Conservation (phyloP, 176 grass and related monocot genomes). For the Rhynchospora tenuis region DNA sequence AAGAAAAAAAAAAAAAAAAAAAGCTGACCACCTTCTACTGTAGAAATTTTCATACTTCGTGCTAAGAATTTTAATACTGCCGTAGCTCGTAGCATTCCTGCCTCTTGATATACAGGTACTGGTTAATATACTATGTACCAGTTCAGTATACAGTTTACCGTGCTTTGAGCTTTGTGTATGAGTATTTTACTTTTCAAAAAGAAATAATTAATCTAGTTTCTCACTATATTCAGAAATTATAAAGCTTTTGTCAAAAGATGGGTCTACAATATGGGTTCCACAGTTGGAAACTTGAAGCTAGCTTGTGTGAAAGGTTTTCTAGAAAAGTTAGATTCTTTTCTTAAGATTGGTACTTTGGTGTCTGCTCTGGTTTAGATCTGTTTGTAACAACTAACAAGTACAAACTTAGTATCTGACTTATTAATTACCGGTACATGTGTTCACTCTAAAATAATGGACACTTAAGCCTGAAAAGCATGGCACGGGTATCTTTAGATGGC, state of each 20-base stretch:
- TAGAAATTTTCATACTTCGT: background rate
- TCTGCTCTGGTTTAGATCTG: background rate
- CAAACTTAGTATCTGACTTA: background rate
- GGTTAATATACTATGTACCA: background rate
- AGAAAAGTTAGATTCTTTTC: slow-evolving; percentile 12
- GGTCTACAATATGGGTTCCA: background rate
- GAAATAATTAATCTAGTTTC: background rate
- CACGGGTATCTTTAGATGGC: background rate
- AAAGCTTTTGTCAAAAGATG: background rate
- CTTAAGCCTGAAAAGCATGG: background rate
- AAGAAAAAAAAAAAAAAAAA: background rate
- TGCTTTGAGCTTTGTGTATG: background rate
- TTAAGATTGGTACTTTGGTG: slow-evolving; percentile 10
- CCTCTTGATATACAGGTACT: background rate
- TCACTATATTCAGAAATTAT: background rate
- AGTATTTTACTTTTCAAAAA: background rate
- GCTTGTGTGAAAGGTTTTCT: slow-evolving; percentile 9
- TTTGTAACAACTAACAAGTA: background rate
- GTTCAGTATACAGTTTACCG: background rate
- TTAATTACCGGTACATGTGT: background rate
- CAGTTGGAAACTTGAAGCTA: background rate
- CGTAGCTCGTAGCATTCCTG: background rate
- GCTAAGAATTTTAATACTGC: background rate
- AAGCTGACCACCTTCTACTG: background rate
- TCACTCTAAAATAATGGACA: background rate